These are phyloP conservation scores for Fusarium denticulatum DNA, from an alignment of 2,329 filamentous ascomycete genomes.

Conservation along the genomic window DNA sequence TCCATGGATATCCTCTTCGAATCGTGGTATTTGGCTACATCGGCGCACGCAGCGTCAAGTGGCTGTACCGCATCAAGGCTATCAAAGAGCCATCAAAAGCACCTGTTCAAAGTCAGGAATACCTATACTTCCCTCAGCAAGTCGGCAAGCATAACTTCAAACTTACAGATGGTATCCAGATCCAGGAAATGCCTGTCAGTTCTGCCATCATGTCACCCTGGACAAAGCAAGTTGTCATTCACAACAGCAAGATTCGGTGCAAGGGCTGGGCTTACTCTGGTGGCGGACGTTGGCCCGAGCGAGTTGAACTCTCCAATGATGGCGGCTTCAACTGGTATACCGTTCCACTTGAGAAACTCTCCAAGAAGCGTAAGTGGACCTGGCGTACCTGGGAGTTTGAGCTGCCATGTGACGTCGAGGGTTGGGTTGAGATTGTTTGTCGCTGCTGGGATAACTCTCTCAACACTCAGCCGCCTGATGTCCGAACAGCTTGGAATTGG, in stretches of 20 bases:
- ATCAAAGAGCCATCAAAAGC: slow-evolving; percentile 65
- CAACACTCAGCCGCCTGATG: slow-evolving; percentile 67
- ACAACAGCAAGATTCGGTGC: slow-evolving; percentile 66
- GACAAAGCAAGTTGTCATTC: slow-evolving; percentile 69
- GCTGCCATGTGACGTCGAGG: slow-evolving; percentile 69
- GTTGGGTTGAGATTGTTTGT: slow-evolving; percentile 68
- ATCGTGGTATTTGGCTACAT: slow-evolving; percentile 73
- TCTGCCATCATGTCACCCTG: slow-evolving; percentile 73
- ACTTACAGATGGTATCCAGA: slow-evolving; percentile 69
- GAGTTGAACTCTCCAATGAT: slow-evolving; percentile 71
- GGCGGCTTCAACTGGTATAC: slow-evolving; percentile 73
- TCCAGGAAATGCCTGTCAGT: slow-evolving; percentile 77
- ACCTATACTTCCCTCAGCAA: slow-evolving; percentile 75
- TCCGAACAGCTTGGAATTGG: slow-evolving; percentile 71
- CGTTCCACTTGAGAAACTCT: slow-evolving; percentile 68
- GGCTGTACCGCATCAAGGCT: slow-evolving; percentile 70
- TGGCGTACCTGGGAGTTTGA: slow-evolving; percentile 74
- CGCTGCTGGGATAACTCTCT: slow-evolving; percentile 70
- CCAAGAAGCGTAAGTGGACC: slow-evolving; percentile 68
- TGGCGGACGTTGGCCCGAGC: slow-evolving; percentile 67
- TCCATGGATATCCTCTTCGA: slow-evolving; percentile 73
- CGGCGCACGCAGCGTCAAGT: slow-evolving; percentile 71
- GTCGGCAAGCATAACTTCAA: slow-evolving; percentile 72
- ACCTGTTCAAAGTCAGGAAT: slow-evolving; percentile 72
- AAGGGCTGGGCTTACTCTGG: slow-evolving; percentile 69